phyloP scores from a whole-genome alignment of 176 grass and related monocot genomes.

The Paspalum notatum region DNA sequence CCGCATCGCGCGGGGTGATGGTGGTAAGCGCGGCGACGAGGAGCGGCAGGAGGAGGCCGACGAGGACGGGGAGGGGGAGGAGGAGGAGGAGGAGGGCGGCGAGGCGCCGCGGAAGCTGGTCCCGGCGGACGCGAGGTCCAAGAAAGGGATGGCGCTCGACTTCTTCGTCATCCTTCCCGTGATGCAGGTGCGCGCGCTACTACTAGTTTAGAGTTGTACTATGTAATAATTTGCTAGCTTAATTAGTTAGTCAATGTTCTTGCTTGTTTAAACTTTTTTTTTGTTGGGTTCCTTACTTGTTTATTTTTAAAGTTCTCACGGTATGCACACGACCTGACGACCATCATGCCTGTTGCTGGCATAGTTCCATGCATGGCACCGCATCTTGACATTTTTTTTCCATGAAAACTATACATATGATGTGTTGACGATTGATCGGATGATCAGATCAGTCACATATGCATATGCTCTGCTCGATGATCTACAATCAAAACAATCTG shows the following conservation, averaged over 20 bases:
- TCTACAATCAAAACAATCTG: not conserved
- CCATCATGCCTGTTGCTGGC: too few relatives aligned
- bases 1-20: constrained; percentile 14
- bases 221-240: too few relatives aligned
- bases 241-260: not conserved
- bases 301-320: too few relatives aligned
- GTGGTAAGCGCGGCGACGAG: constrained; percentile 24
- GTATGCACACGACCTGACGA: too few relatives aligned
- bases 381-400: not conserved
- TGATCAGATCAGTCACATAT: not conserved
- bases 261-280: not conserved
- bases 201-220: not conserved
- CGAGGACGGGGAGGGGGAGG: not conserved
- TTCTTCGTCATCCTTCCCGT: constrained; percentile 82
- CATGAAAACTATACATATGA: not conserved
- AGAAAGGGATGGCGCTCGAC: constrained; percentile 64
- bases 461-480: not conserved
- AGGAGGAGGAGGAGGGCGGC: constrained; percentile 11
- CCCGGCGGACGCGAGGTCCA: constrained; percentile 45
- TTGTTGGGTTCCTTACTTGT: not conserved
- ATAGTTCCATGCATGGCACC: not conserved
- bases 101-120: constrained; percentile 10
- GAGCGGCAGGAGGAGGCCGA: constrained; percentile 32
- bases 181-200: constrained; percentile 62
- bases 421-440: not conserved